phyloP scores from a whole-genome alignment of 768 basidiomycete species.

The Sporobolomyces roseus region DNA sequence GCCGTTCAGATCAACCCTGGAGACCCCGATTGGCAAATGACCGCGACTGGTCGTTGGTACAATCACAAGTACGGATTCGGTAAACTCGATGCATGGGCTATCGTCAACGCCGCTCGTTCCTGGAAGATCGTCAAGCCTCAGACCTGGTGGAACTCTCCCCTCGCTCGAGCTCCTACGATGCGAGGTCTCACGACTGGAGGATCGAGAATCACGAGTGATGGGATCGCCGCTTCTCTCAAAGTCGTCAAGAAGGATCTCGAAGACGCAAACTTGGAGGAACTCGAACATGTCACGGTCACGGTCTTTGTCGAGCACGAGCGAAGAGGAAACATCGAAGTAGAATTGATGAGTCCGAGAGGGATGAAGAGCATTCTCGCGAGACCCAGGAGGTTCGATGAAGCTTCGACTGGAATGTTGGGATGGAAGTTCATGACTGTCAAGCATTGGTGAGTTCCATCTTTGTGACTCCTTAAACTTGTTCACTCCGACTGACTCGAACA shows the following conservation, averaged over 20 bases:
- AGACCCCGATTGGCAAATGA: conserved; percentile 91
- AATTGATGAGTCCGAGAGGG: conserved; percentile 76
- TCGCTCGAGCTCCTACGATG: background rate
- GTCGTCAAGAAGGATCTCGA: conserved; percentile 65
- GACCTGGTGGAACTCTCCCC: conserved; percentile 73
- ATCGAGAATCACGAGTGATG: conserved; percentile 58
- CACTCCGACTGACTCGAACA: background rate
- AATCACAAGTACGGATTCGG: conserved; percentile 97
- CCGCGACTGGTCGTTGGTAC: conserved; percentile 62
- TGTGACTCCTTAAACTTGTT: background rate
- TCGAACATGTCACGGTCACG: conserved; percentile 87
- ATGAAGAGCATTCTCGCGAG: conserved; percentile 78
- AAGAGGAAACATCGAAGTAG: conserved; percentile 90
- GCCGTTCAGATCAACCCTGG: conserved; percentile 74
- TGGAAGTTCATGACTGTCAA: conserved; percentile 99
- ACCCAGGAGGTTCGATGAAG: conserved; percentile 63
- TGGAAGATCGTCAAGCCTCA: conserved; percentile 93
- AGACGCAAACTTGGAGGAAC: conserved; percentile 71
- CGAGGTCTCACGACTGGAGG: conserved; percentile 34
- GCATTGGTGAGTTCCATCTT: conserved; percentile 68
- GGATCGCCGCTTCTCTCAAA: conserved; percentile 60
- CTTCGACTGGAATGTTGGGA: conserved; percentile 70
- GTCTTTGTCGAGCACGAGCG: conserved; percentile 87
- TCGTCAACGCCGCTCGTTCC: conserved; percentile 70
- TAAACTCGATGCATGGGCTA: conserved; percentile 72